phyloP scores from a whole-genome alignment of 495 filamentous ascomycete genomes.

The Aspergillus nidulans region DNA sequence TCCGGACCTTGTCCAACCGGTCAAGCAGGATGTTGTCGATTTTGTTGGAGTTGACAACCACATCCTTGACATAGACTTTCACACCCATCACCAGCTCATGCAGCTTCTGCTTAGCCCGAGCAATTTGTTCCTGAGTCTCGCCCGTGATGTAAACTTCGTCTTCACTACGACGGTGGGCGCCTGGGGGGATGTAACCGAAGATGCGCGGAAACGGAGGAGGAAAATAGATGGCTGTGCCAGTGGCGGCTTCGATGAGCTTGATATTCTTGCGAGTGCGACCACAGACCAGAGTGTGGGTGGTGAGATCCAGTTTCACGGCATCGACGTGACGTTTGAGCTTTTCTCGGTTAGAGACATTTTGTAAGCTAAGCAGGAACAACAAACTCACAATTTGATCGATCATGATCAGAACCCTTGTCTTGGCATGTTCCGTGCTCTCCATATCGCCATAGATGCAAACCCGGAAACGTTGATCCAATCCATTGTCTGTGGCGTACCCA shows the following conservation, averaged over 20 bases:
- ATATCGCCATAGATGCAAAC: constrained; percentile 93
- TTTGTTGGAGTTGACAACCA: constrained; percentile 77
- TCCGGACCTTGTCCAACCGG: constrained; percentile 90
- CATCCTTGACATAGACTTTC: constrained; percentile 87
- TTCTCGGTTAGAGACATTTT: constrained; percentile 27
- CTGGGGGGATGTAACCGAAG: constrained; percentile 80
- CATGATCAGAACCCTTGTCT: constrained; percentile 91
- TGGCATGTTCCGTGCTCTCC: constrained; percentile 93
- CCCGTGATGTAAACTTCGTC: constrained; percentile 94
- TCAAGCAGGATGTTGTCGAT: constrained; percentile 89
- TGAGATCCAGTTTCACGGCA: constrained; percentile 73
- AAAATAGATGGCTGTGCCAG: constrained; percentile 95
- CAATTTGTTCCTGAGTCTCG: constrained; percentile 71
- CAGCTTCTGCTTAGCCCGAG: constrained; percentile 81
- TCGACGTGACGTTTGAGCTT: constrained; percentile 86
- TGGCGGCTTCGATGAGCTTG: constrained; percentile 90
- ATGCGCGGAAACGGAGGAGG: constrained; percentile 87
- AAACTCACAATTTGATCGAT: constrained; percentile 88
- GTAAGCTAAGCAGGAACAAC: not conserved
- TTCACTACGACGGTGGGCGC: constrained; percentile 71
- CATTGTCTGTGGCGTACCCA: constrained; percentile 60
- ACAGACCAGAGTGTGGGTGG: constrained; percentile 84
- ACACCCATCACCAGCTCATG: constrained; percentile 74
- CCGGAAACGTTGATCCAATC: constrained; percentile 75
- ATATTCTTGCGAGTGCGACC: constrained; percentile 93